A percentile compares a stretch with the other conserved stretches of the same genome.
These are phyloP conservation scores for Apiotrichum domesticum DNA, from an alignment of 1,284 basidiomycete genomes.

Conservation along the genomic window DNA sequence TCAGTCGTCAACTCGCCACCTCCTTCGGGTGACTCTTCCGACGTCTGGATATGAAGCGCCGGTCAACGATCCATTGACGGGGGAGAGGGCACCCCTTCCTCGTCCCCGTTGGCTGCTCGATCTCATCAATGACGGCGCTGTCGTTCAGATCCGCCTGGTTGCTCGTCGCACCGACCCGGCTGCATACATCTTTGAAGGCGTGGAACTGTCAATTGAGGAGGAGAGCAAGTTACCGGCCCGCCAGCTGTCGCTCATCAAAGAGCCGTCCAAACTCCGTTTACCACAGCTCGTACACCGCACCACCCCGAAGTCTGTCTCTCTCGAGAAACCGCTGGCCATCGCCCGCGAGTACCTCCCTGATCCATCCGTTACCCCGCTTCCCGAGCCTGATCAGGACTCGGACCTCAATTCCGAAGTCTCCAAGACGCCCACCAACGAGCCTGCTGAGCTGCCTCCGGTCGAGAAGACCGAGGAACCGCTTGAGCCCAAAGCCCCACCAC, in stretches of 20 bases:
- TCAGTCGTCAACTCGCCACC: conserved; percentile 55
- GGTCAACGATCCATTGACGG: conserved; percentile 72
- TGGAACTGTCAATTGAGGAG: conserved; percentile 54
- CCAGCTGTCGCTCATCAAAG: conserved; percentile 33
- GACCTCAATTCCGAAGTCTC: conserved; percentile 11
- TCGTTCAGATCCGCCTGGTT: conserved; percentile 58
- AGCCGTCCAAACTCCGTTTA: conserved; percentile 14
- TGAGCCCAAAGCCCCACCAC: background rate
- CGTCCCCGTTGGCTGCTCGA: conserved; percentile 70
- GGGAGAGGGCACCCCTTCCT: conserved; percentile 58
- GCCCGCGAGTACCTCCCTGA: conserved; percentile 27
- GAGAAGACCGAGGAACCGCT: background rate
- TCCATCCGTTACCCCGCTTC: background rate
- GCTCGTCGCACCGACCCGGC: conserved; percentile 35
- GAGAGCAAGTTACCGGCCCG: conserved; percentile 61
- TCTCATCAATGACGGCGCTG: conserved; percentile 61
- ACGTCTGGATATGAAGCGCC: conserved; percentile 70
- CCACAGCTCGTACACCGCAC: conserved; percentile 30
- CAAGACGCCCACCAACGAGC: conserved; percentile 19
- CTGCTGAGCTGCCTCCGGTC: conserved; percentile 5
- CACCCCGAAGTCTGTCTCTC: conserved; percentile 9
- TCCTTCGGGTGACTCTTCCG: conserved; percentile 70
- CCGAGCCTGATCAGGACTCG: conserved; percentile 8
- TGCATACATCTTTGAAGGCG: conserved; percentile 55
- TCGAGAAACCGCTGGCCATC: conserved; percentile 34